Evolutionary conservation across 805 yeast species (phyloP), one percentile per base, ranked within the genome.

Genomic region (Candida multigemmis): DNA sequence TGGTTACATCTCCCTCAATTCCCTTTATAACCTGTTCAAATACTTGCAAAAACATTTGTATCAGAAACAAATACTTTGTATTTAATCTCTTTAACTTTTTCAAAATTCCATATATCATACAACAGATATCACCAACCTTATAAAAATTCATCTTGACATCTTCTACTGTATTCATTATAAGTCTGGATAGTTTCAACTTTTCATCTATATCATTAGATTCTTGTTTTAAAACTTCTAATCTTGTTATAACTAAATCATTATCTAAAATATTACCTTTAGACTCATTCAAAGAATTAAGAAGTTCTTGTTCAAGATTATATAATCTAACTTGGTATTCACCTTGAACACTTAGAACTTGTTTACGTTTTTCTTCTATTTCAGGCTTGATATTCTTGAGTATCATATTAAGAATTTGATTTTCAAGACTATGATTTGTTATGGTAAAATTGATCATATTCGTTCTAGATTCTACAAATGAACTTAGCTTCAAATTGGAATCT

Each of bases 391-490:
- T 50, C 16, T 56, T 48, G 21, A 89, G 50, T 0, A 81, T 57
- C 27, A 66, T 48, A 34, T 78, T 72, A 31, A 83, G 51, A 0
- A 81, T 61, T 36, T 77, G 77, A 16, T 67, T 63, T 32, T 79
- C 77, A 26, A 87, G 52, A 24, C 77, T 75, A 24, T 74, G 69
- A 22, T 68, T 60, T 1, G 94, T 80, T n/a, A 81, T 56, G 0
- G 86, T 65, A 48, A 78, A 89, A 48, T 84, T 83, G 12, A 83
- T 59, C 7, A 75, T 42, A 3, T 76, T 58, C 7, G 81, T 69
- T 31, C 91, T 57, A 10, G 86, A 61, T 9, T 67, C 42, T n/a
- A 85, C 58, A 44, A 68, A 77, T 2, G 78, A 57, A 0, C 77
- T 51, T 2, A 79, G 39, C 0, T 21, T 26, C 2, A 65, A 49